Conservation (phyloP, 176 grass and related monocot species). For the Zea luxurians region DNA sequence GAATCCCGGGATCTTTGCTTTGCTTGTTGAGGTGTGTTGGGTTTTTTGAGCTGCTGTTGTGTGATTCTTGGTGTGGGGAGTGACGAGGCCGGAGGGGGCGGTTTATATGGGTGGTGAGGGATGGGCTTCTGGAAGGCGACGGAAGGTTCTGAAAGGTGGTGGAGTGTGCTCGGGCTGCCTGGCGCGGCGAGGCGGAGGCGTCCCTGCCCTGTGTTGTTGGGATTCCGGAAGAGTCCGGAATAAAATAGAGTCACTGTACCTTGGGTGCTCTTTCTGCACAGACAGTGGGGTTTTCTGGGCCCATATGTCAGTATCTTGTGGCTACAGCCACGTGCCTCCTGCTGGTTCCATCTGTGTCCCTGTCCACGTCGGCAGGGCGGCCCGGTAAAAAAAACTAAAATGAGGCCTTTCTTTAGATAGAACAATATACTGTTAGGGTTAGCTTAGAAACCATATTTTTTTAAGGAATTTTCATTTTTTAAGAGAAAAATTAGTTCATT, state of each 20-base stretch:
- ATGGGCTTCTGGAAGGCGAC: slow-evolving; percentile 27
- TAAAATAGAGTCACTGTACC: neutral
- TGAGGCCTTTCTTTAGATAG: too few species aligned
- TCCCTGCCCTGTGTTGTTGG: neutral
- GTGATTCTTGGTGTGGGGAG: too few species aligned
- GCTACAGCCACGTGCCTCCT: neutral
- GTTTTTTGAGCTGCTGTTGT: neutral
- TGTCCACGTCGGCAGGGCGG: neutral
- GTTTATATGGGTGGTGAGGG: slow-evolving; percentile 16
- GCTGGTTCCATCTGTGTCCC: neutral
- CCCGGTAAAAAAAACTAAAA: too few species aligned
- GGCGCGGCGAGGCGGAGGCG: neutral
- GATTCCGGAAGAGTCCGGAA: slow-evolving; percentile 22
- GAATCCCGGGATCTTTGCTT: neutral
- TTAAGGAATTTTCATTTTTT: too few species aligned
- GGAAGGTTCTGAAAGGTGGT: slow-evolving; percentile 51
- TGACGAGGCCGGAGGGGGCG: neutral
- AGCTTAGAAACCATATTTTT: too few species aligned
- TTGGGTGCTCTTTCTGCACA: neutral
- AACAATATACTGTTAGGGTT: too few species aligned
- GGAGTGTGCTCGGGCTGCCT: neutral
- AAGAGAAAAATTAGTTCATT: too few species aligned
- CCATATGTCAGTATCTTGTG: neutral
- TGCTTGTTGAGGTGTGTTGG: neutral
- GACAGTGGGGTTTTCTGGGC: neutral